Conservation (phyloP, 495 filamentous ascomycete species). For the Penicillium desertorum region DNA sequence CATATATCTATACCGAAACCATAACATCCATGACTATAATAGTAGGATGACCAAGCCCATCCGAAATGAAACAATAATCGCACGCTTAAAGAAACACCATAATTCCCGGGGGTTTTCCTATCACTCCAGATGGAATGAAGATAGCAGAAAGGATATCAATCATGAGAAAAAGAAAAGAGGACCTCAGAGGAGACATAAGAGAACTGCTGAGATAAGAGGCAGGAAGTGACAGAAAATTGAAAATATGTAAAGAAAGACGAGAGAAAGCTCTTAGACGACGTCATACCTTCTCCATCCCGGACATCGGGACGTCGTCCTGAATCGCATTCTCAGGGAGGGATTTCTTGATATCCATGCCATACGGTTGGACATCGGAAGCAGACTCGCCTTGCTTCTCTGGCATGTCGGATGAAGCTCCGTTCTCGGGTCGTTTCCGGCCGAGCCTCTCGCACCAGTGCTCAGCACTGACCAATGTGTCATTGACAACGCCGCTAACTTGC, state of each 20-base stretch:
- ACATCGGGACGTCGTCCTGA: constrained; percentile 41
- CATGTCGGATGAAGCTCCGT: constrained; percentile 26
- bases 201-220: neutral
- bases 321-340: constrained; percentile 28
- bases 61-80: neutral
- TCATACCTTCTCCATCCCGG: constrained; percentile 40
- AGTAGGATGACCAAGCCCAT: neutral
- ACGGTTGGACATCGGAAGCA: constrained; percentile 21
- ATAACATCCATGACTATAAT: constrained; percentile 9
- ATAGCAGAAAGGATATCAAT: constrained; percentile 32
- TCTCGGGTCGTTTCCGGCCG: constrained; percentile 52
- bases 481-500: constrained; percentile 76
- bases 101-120: constrained; percentile 3
- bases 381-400: constrained; percentile 26
- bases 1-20: constrained; percentile 11
- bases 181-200: neutral
- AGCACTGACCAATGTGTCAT: constrained; percentile 80
- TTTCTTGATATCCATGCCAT: constrained; percentile 38
- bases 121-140: constrained; percentile 12
- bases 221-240: neutral
- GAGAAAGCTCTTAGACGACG: neutral
- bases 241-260: constrained; percentile 10
- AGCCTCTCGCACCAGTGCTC: constrained; percentile 83
- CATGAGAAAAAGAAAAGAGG: constrained; percentile 19
- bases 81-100: constrained; percentile 8